Percentiles rank a stretch among this genome's conserved stretches.
These are phyloP conservation scores for Penicillium sp. DNA, from an alignment of 2,329 filamentous ascomycete genomes.

Conservation along the genomic window DNA sequence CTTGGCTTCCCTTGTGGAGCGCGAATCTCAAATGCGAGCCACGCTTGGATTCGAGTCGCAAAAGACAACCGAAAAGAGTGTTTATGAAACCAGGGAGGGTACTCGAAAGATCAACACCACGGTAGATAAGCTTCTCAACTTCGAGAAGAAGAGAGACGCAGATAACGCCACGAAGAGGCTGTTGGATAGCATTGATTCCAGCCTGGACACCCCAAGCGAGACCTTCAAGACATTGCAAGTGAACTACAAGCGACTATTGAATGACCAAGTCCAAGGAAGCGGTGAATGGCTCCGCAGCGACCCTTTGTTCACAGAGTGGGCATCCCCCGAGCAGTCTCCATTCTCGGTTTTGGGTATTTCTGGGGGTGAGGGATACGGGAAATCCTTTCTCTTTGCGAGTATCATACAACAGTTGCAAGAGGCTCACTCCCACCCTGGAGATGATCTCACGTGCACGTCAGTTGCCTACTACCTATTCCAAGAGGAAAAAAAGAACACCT, in stretches of 20 bases:
- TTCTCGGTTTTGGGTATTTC: constrained; percentile 11
- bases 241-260: constrained; percentile 1
- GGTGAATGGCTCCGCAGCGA: constrained; percentile 8
- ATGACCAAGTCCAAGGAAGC: constrained; percentile 11
- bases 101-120: constrained; percentile 14
- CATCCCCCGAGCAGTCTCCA: background rate
- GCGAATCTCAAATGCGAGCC: constrained; percentile 29
- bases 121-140: constrained; percentile 16
- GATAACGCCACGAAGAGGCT: constrained; percentile 8
- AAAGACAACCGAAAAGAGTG: constrained; percentile 24
- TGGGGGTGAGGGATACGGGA: constrained; percentile 16
- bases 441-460: constrained; percentile 10
- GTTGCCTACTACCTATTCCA: constrained; percentile 5
- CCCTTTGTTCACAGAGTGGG: background rate
- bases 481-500: background rate
- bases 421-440: background rate
- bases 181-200: constrained; percentile 10
- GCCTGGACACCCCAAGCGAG: constrained; percentile 15
- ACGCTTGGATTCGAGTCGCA: constrained; percentile 28
- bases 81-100: constrained; percentile 14
- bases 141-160: constrained; percentile 16
- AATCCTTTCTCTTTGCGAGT: constrained; percentile 16
- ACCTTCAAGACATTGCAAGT: constrained; percentile 2
- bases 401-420: constrained; percentile 10
- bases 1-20: constrained; percentile 27